Conservation (phyloP, 2,329 filamentous ascomycete species). For the Torrubiella hemipterigena region DNA sequence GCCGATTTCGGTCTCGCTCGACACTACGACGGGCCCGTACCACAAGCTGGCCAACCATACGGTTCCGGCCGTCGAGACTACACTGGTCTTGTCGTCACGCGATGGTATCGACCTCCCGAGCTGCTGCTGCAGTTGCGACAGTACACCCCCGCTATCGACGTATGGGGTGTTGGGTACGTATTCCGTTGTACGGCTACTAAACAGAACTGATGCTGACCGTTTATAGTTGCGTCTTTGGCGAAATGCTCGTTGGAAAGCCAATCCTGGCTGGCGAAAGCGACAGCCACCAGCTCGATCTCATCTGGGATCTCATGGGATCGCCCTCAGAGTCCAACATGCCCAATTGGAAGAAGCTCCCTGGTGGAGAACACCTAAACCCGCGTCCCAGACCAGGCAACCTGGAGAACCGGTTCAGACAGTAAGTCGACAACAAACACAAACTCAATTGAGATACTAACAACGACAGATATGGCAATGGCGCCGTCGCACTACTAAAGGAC, state of each 20-base stretch:
- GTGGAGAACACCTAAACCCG: slow-evolving; percentile 63
- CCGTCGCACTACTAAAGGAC: slow-evolving; percentile 69
- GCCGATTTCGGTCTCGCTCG: slow-evolving; percentile 92
- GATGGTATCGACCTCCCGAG: slow-evolving; percentile 95
- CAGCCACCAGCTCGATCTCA: slow-evolving; percentile 78
- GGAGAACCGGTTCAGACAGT: slow-evolving; percentile 62
- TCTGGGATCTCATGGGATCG: slow-evolving; percentile 84
- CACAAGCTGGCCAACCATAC: slow-evolving; percentile 63
- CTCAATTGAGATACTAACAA: slow-evolving; percentile 7
- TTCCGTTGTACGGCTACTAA: not conserved
- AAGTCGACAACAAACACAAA: slow-evolving; percentile 13
- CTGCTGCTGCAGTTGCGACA: slow-evolving; percentile 74
- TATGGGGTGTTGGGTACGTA: slow-evolving; percentile 90
- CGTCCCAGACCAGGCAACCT: slow-evolving; percentile 53
- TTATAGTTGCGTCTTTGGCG: slow-evolving; percentile 86
- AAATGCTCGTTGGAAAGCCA: slow-evolving; percentile 91
- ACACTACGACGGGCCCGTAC: slow-evolving; percentile 78
- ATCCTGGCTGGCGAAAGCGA: slow-evolving; percentile 88
- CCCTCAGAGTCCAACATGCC: slow-evolving; percentile 90
- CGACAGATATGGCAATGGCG: slow-evolving; percentile 50
- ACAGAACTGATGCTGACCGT: slow-evolving; percentile 9
- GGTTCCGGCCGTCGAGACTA: slow-evolving; percentile 84
- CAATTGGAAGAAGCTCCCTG: slow-evolving; percentile 72
- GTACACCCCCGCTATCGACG: slow-evolving; percentile 95
- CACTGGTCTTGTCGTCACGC: slow-evolving; percentile 89